Base-by-base conservation (phyloP, 352 stramenopile genomes). In the Globisporangium cylindrosporum region DNA sequence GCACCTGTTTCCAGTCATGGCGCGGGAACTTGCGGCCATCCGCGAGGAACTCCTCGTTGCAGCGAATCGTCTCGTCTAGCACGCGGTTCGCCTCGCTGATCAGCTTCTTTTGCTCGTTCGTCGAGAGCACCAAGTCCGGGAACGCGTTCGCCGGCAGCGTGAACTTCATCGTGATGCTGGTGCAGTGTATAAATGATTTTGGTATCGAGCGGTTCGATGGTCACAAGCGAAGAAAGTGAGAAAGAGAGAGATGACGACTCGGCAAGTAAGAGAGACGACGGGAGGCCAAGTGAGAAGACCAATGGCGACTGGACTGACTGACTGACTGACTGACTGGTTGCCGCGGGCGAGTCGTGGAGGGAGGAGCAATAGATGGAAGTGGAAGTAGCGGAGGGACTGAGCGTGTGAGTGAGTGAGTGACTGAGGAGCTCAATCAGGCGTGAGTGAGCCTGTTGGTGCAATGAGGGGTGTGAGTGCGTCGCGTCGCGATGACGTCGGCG, bases 21-120 rank as follows among this genome's bases (percentile, higher is more conserved):
- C 54, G 53, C 36, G 59, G 24, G 10, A 71, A 62, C 15, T 29
- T 32, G 15, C 55, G 38, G 18, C 61, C 53, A 24, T 14, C 32
- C 20, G 59, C 59, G 32, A 62, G 22, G 38, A 71, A 71, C 15
- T 10, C 22, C 27, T 67, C 66, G 58, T 71, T 67, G 59, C 18
- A 34, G 20, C 20, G 22, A 24, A 71, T 56, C 60, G 66, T 71
- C 59, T 71, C 66, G 53, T 71, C 61, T 25, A 71, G 66, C 53
- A 71, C 66, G 25, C 55, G 38, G 58, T 71, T 61, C 20, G 61
- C 61, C 41, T 71, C 66, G 53, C 27, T 32, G 38, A 63, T 61
- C 24, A 71, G 49, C 34, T 27, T 15, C 27, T 60, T 48, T 51
- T 71, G 59, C 66, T 71, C 53, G 20, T 71, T 41, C 9, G 51